Evolutionary conservation across 805 yeast genomes (phyloP), one percentile per base, ranked within the genome.

Genomic region (Wickerhamomyces pijperi): DNA sequence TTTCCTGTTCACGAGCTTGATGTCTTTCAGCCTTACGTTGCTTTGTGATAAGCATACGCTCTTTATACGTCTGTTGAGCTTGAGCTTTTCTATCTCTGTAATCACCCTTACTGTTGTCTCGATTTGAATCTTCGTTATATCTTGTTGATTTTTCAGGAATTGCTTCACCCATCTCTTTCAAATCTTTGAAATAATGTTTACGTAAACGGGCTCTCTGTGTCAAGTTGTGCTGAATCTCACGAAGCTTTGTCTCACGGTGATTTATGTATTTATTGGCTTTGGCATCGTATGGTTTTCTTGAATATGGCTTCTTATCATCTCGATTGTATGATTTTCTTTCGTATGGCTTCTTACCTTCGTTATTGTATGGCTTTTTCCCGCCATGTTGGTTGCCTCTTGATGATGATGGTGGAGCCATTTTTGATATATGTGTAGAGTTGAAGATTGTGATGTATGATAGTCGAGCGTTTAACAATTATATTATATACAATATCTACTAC

Each of bases 181-280:
- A 57, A 39, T 85, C 64, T 56, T 87, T 86, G 65, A 84, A 78
- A 54, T 88, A 88, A 37, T 74, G 77, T 58, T 79, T 83, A 64
- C 85, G 75, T 47, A 88, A 70, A 50, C 92, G 71, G 13, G 95
- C 84, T 44, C 86, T 73, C 53, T 86, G 94, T 0, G 74, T 71
- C 46, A 88, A 69, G 12, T 92, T 80, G 52, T 70, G 73, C 50
- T 81, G 79, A 51, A 88, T 88, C 43, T 86, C 96, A 25, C n/a
- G 29, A 25, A 25, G 29, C 13, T 25, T 25, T 9, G 7, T 11
- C n/a, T 25, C 29, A 4, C 29, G 7, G n/a, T 25, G 29, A 13
- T 25, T 25, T 25, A 25, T 25, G 29, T 25, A 25, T 25, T 25
- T 25, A 14, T 25, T 14, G 7, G 29, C 29, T 25, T 25, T 9